Evolutionary conservation across 495 filamentous ascomycete genomes (phyloP), one percentile per base, ranked within the genome.

Genomic region (Penicillium antarcticum): DNA sequence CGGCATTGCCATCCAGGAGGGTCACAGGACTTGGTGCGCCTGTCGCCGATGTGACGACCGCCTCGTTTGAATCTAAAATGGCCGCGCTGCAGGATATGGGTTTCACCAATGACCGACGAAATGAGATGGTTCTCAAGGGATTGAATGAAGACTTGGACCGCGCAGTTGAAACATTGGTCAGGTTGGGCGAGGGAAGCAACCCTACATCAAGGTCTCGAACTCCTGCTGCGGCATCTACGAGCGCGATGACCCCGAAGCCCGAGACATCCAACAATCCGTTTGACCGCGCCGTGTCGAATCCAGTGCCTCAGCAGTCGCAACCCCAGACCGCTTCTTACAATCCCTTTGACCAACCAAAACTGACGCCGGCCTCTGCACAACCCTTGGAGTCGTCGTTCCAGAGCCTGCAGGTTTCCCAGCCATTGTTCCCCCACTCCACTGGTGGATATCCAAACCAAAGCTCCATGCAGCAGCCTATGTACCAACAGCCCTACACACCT

Each of bases 31-130:
- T 89, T 61, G 88, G 88, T 13, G 83, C 82, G 9, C 84, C 77
- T 45, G 76, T 89, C 19, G 79, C 69, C 39, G 78, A 78, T 36
- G 75, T 79, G 29, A 78, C 76, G 34, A 83, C 83, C 26, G 76
- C 76, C 26, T 77, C 76, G 19, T 73, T 85, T 31, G 84, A 86
- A 36, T 59, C 74, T 5, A 96, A 96, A 67, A 70, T 98, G 61
- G 79, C 80, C 8, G 84, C 80, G 13, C 73, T 98, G 45, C 80
- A 83, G 42, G 90, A 96, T 46, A 96, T 97, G 94, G 94, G 94
- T 1, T 98, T 98, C 60, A 77, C 66, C 29, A 90, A 98, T 62
- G 87, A 92, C 32, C 85, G 83, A 52, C 80, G 87, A 39, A 97
- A 95, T 56, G 71, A 81, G 11, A 82, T 84, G 46, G 84, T 96